Evolutionary conservation across 768 basidiomycete genomes (phyloP), one percentile per base, ranked within the genome.

Genomic region (Lactifluus hygrophoroides): DNA sequence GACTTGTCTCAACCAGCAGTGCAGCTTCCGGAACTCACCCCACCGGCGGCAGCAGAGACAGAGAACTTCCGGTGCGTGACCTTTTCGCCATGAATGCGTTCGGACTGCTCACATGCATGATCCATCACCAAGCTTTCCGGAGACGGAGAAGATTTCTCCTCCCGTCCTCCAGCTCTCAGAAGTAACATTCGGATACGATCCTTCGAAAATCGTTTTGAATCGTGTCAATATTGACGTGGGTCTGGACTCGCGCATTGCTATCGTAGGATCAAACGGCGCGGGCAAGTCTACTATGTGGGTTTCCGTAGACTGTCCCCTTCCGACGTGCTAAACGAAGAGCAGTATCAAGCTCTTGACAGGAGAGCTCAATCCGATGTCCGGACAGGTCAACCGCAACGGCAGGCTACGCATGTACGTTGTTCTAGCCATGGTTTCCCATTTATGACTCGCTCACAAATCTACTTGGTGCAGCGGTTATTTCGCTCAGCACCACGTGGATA

Each of bases 141-240:
- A 96, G 58, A 84, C 93, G 7, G 96, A 98, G 68, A 98, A 98
- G 75, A 91, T 98, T 65, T 94, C 96, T 5, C 94, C 96, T 7
- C 96, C 96, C 0, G 72, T 98, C 14, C 76, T 99, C 17, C 96
- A 98, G 69, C 83, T 97, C 68, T 86, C 88, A 61, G 88, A 92
- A 65, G 90, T 90, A 27, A 84, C 82, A 1, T 99, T 98, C 68
- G 92, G 93, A 32, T 99, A 98, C 71, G 77, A 78, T 0, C 74
- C 76, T 0, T 86, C 91, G 10, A 89, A 88, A 66, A 70, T 87
- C 37, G 77, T 98, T 49, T 73, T 99, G 27, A 85, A 84, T 65
- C 75, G 74, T 49, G 77, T 94, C 64, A 90, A 94, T 67, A 84
- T 99, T 66, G 94, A 97, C 66, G 86, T 98, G 58, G 88, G 90